Evolutionary conservation across 169 alveolate species (phyloP).

Genomic region (Eimeria praecox): DNA sequence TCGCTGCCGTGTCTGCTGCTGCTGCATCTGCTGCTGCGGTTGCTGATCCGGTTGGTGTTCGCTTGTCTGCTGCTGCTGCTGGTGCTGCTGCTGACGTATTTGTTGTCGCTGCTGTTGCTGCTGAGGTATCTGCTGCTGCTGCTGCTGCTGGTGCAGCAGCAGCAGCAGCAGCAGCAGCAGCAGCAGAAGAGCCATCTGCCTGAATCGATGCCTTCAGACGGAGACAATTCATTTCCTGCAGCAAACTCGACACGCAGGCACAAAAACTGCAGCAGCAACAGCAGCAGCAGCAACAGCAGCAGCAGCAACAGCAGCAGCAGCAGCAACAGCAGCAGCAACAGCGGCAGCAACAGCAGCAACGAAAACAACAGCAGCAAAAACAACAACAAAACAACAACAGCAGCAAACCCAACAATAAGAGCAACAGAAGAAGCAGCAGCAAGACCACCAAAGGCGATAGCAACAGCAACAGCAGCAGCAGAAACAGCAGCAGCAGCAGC

Average conservation of each 20-base stretch:
- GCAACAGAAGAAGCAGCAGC: neutral
- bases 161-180: conserved; percentile 2
- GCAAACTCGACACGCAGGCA: neutral
- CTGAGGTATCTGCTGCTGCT: neutral
- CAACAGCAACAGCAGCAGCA: conserved; percentile 44
- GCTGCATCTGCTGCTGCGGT: neutral
- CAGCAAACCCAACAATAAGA: neutral
- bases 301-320: neutral
- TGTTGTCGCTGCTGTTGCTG: neutral
- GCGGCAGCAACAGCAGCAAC: conserved; percentile 39
- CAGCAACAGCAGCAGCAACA: conserved; percentile 4
- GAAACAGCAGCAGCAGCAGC: conserved; percentile 47
- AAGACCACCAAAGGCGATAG: neutral
- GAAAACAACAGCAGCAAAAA: conserved; percentile 19
- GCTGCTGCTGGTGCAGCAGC: neutral
- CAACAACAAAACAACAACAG: neutral
- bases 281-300: neutral
- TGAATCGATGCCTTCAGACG: neutral
- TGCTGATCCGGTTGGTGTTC: neutral
- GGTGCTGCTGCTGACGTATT: neutral
- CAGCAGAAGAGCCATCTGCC: neutral
- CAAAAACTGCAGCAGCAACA: conserved; percentile 14
- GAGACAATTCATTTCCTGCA: conserved; percentile 18
- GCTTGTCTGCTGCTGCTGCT: conserved; percentile 7
- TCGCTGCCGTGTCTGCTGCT: neutral